These are phyloP conservation scores for Plasmodium vivax DNA, from an alignment of 169 alveolate species.

Conservation along the genomic window DNA sequence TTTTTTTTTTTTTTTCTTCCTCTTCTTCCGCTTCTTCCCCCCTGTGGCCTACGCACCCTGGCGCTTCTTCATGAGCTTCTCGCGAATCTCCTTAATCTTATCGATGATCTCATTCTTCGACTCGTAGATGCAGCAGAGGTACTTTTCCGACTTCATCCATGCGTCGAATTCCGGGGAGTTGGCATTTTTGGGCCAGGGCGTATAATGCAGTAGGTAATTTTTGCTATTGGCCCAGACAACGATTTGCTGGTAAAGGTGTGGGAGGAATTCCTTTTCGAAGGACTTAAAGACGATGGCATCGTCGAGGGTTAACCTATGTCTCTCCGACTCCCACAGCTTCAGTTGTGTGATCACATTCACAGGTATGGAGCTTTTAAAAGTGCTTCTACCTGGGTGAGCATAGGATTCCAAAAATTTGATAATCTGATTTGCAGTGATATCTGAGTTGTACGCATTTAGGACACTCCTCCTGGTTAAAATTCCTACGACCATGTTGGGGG, in stretches of 20 bases:
- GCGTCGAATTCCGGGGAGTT: slow-evolving; percentile 78
- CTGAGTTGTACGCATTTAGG: slow-evolving; percentile 88
- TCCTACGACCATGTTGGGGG: slow-evolving; percentile 91
- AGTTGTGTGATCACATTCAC: slow-evolving; percentile 89
- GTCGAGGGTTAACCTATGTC: slow-evolving; percentile 85
- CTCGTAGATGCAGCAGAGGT: slow-evolving; percentile 84
- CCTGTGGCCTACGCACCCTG: not conserved
- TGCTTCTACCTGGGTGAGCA: slow-evolving; percentile 81
- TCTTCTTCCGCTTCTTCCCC: not conserved
- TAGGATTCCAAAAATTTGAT: slow-evolving; percentile 87
- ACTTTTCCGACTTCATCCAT: slow-evolving; percentile 84
- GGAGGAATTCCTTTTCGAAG: slow-evolving; percentile 86
- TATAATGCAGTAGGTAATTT: slow-evolving; percentile 80
- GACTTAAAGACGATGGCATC: slow-evolving; percentile 83
- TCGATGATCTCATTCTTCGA: slow-evolving; percentile 86
- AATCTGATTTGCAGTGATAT: slow-evolving; percentile 90
- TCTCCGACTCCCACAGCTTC: slow-evolving; percentile 91
- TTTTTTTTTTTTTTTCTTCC: not conserved
- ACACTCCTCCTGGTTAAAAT: slow-evolving; percentile 88
- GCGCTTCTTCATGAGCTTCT: slow-evolving; percentile 44
- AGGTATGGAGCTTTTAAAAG: slow-evolving; percentile 82
- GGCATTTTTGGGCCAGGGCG: slow-evolving; percentile 85
- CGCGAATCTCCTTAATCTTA: slow-evolving; percentile 77
- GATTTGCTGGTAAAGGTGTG: slow-evolving; percentile 85
- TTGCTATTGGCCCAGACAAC: slow-evolving; percentile 89